Evolutionary conservation across 805 yeast genomes (phyloP), one percentile per base, ranked within the genome.

Genomic region (Starmerella cellae): DNA sequence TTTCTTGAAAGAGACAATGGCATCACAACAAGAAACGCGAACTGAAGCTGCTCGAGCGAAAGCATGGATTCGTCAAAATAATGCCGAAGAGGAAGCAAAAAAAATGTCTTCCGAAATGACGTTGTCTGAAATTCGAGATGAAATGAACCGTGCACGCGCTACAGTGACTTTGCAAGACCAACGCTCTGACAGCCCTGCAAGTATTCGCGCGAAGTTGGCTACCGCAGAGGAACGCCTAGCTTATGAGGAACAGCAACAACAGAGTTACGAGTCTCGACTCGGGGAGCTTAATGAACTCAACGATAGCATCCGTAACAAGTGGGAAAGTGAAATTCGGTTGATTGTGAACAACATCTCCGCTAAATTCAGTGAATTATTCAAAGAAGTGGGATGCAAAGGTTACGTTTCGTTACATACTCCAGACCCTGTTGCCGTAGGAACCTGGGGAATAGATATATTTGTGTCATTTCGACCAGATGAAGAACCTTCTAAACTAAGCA

Each of bases 331-430:
- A 47, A 61, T 88, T 21, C 66, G 71, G 3, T 52, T 51, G 2
- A 64, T 82, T 36, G 73, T 82, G 0, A 49, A 50, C 2, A 59
- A 63, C 23, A 78, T 87, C 4, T 78, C 93, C 1, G 48, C 52
- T 2, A 74, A 77, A 42, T 91, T 87, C 60, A 64, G 79, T 13
- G 63, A 66, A 19, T 70, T 81, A 39, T 83, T 91, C 58, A 64
- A 68, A 4, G 66, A 73, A 9, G 85, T 85, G 26, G 94, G 94
- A 2, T 80, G 88, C 59, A 84, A 77, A 21, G 98, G 98, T n/a
- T 75, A 73, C 50, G 83, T 91, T 4, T 58, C 60, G 29, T 65
- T 85, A 33, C 68, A 70, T 11, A 68, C 69, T 28, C 69, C 67
- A 27, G 68, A 65, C 18, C 26, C 14, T 5, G 17, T 28, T 2